Evolutionary conservation across 257 asterid genomes (phyloP), one percentile per base, ranked within the genome.

Genomic region (Solanum corneliomulleri): DNA sequence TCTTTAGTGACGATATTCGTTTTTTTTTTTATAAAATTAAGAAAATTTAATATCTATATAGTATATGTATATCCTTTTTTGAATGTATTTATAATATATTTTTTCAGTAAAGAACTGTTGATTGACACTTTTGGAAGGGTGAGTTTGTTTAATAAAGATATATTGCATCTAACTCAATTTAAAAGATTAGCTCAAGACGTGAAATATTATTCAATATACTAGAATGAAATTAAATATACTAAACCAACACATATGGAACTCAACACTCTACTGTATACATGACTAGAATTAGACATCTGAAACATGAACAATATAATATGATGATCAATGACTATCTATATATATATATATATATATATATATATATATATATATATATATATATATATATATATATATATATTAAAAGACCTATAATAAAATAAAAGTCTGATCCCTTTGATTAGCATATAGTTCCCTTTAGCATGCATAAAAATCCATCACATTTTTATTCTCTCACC

Each of bases 391-490:
- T 35, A 4, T 35, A 35, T 35, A 4, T 13, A 31, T 29, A 44
- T 44, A 44, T 11, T 3, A 3, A 44, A 44, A 44, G 15, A 13
- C 49, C 47, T 44, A 11, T 44, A 44, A 45, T 12, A 47, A 47
- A 52, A 52, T 49, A 52, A 71, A 71, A 71, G 27, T 33, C 16
- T 7, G 23, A 35, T 16, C 27, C 44, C 27, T 71, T 33, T 11
- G 16, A 74, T 74, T 35, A 21, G 11, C 31, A 9, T 8, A 47
- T 56, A 56, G 2, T 75, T 39, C 3, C 20, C 35, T 23, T 77
- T 25, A 44, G 7, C 39, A 8, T 77, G 84, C 84, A 77, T 44
- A 25, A 77, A 77, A 77, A 77, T 42, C 37, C 13, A 77, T 77
- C 58, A 76, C 56, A 47, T 72, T 72, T 72, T 11, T 1, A 41